phyloP scores from a whole-genome alignment of 805 yeast species.

The Torulaspora indica region DNA sequence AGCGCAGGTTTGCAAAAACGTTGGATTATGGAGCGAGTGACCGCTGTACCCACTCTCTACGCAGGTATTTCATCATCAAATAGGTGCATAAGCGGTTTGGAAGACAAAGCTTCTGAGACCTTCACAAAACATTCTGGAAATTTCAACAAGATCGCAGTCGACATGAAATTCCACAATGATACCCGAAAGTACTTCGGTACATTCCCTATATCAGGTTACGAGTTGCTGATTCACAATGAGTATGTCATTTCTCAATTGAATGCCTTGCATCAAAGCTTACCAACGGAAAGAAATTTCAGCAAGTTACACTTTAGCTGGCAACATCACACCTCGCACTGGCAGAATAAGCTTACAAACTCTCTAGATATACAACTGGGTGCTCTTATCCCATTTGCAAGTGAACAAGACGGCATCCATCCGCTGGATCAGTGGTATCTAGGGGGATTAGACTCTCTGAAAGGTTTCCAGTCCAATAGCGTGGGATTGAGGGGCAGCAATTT shows the following conservation, averaged over 20 bases:
- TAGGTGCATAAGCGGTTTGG: slow-evolving; percentile 52
- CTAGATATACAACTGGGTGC: slow-evolving; percentile 48
- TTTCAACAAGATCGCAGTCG: slow-evolving; percentile 50
- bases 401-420: slow-evolving; percentile 44
- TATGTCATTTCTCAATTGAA: slow-evolving; percentile 37
- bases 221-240: slow-evolving; percentile 43
- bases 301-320: slow-evolving; percentile 29
- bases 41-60: slow-evolving; percentile 26
- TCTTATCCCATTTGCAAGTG: slow-evolving; percentile 37
- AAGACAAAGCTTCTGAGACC: slow-evolving; percentile 39
- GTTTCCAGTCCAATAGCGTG: slow-evolving; percentile 56
- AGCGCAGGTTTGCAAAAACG: slow-evolving; percentile 51
- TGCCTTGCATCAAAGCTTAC: slow-evolving; percentile 29
- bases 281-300: slow-evolving; percentile 31
- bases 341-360: slow-evolving; percentile 46
- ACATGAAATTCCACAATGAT: slow-evolving; percentile 41
- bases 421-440: slow-evolving; percentile 73
- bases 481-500: slow-evolving; percentile 60
- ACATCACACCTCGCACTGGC: slow-evolving; percentile 39
- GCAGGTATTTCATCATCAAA: slow-evolving; percentile 60
- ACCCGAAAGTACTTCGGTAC: slow-evolving; percentile 41
- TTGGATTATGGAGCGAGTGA: slow-evolving; percentile 21
- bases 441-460: slow-evolving; percentile 57
- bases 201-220: slow-evolving; percentile 46
- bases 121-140: slow-evolving; percentile 42